Percentiles rank a stretch among this genome's conserved stretches.
phyloP scores from a whole-genome alignment of 768 basidiomycete species.

The Hericium coralloides region DNA sequence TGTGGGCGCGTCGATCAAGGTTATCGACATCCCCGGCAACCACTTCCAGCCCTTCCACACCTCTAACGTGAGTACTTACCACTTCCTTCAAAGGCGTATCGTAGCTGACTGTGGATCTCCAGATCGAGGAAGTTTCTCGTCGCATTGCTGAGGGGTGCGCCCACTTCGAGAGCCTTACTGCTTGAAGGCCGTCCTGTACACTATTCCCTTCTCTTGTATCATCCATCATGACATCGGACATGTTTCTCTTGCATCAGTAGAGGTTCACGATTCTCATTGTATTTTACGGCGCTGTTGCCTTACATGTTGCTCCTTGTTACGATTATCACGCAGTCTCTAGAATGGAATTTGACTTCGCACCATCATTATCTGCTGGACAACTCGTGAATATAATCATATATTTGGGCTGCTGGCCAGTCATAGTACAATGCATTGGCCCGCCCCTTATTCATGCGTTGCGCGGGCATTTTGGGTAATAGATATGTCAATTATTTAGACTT shows the following conservation, averaged over 20 bases:
- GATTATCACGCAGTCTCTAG: too few relatives aligned
- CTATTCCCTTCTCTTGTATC: neutral
- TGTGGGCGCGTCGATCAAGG: conserved; percentile 27
- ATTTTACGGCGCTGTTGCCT: too few relatives aligned
- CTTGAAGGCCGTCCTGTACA: neutral
- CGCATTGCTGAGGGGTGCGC: conserved; percentile 1
- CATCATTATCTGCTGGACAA: too few relatives aligned
- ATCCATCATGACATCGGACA: neutral
- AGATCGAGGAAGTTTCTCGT: neutral
- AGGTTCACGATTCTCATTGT: too few relatives aligned
- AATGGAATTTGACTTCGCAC: too few relatives aligned
- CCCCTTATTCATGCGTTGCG: too few relatives aligned
- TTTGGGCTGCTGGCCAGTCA: too few relatives aligned
- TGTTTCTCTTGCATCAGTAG: neutral
- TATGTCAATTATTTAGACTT: too few relatives aligned
- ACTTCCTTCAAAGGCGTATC: neutral
- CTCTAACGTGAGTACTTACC: conserved; percentile 33
- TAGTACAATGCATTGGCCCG: too few relatives aligned
- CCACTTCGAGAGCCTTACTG: neutral
- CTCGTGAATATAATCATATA: too few relatives aligned
- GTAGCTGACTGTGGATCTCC: neutral
- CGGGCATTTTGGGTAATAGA: too few relatives aligned
- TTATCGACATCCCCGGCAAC: conserved; percentile 53
- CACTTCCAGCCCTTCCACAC: conserved; percentile 53
- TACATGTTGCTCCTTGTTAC: too few relatives aligned